These are phyloP conservation scores for Kodamaea suecica DNA, from an alignment of 1,139 yeast genomes.

Conservation along the genomic window DNA sequence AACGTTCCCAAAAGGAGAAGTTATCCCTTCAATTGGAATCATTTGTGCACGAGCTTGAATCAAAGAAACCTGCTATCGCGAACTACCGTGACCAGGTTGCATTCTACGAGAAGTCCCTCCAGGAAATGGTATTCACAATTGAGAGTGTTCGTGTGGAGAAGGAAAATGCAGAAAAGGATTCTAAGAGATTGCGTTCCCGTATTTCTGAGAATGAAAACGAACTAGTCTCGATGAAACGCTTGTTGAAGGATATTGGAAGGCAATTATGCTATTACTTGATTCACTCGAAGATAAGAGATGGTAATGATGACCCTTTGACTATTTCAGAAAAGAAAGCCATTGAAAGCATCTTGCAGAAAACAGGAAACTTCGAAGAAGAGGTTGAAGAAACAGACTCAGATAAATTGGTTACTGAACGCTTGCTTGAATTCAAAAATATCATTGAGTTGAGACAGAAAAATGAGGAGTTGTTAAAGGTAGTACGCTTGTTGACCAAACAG, in stretches of 20 bases:
- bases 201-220: slow-evolving; percentile 40
- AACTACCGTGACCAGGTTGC: slow-evolving; percentile 57
- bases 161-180: slow-evolving; percentile 39
- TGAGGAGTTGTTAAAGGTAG: slow-evolving; percentile 62
- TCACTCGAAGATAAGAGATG: slow-evolving; percentile 58
- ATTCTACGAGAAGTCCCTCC: slow-evolving; percentile 40
- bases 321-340: slow-evolving; percentile 55
- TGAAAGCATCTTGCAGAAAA: slow-evolving; percentile 40
- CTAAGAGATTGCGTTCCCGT: slow-evolving; percentile 31
- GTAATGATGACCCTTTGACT: slow-evolving; percentile 53
- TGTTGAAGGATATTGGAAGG: slow-evolving; percentile 69
- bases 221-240: slow-evolving; percentile 46
- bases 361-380: slow-evolving; percentile 29
- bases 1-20: slow-evolving; percentile 66
- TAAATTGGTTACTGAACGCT: slow-evolving; percentile 62
- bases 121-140: slow-evolving; percentile 39
- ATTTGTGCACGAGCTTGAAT: slow-evolving; percentile 73
- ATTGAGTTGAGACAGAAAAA: slow-evolving; percentile 72
- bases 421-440: slow-evolving; percentile 66
- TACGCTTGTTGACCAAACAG: slow-evolving; percentile 65
- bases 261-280: slow-evolving; percentile 74
- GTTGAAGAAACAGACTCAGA: slow-evolving; percentile 63
- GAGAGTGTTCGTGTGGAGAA: slow-evolving; percentile 40
- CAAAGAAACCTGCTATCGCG: slow-evolving; percentile 73
- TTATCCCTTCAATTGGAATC: slow-evolving; percentile 68